phyloP scores from a whole-genome alignment of 108 stramenopile species.

The Nitzschia putrida region DNA sequence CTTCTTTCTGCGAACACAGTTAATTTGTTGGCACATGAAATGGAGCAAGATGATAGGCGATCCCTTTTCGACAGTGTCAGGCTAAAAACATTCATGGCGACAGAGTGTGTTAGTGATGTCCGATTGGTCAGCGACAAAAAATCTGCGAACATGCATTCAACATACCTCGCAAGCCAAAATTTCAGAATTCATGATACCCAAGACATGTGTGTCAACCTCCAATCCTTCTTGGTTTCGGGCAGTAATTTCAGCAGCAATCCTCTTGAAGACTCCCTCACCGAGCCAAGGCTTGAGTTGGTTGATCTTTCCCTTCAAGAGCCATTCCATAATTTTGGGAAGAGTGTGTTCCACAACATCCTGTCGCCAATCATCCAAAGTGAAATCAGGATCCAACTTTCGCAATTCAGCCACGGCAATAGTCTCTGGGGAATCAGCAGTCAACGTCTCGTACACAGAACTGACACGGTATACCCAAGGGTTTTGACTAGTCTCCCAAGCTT shows the following conservation, averaged over 20 bases:
- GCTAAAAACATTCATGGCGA: conserved; percentile 18
- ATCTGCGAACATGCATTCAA: conserved; percentile 23
- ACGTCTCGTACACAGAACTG: conserved; percentile 92
- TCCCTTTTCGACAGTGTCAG: conserved; percentile 82
- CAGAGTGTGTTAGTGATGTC: background rate
- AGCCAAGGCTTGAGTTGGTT: conserved; percentile 87
- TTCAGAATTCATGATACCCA: conserved; percentile 94
- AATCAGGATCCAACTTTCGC: conserved; percentile 92
- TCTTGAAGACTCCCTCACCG: conserved; percentile 87
- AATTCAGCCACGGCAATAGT: conserved; percentile 90
- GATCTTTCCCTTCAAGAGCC: conserved; percentile 86
- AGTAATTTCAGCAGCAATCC: conserved; percentile 85
- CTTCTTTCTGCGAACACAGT: conserved; percentile 93
- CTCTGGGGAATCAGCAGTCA: conserved; percentile 94
- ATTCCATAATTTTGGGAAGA: conserved; percentile 87
- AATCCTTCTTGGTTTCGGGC: conserved; percentile 89
- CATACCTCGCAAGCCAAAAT: conserved; percentile 86
- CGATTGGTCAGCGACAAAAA: background rate
- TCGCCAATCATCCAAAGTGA: conserved; percentile 90
- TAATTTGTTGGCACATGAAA: conserved; percentile 99
- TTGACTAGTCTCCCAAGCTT: conserved; percentile 98
- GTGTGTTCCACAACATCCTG: conserved; percentile 87
- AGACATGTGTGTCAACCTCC: conserved; percentile 89
- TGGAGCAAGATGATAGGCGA: conserved; percentile 90
- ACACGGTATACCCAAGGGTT: conserved; percentile 98